Evolutionary conservation across 2,329 filamentous ascomycete genomes (phyloP), one percentile per base, ranked within the genome.

Genomic region (Scedosporium boydii): DNA sequence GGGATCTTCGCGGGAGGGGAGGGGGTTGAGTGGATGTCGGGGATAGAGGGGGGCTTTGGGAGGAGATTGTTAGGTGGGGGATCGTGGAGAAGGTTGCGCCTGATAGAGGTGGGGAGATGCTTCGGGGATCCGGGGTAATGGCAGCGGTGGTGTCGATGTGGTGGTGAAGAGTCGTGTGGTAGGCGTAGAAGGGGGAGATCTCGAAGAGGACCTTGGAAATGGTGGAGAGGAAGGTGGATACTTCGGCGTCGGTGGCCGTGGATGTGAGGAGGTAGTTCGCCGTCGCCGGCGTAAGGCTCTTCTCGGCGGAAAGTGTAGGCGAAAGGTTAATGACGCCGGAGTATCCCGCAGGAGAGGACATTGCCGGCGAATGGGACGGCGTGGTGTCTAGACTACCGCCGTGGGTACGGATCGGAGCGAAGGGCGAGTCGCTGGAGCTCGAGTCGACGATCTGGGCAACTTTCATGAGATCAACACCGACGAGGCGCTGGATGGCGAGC

Each of bases 231-330:
- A 87, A 83, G 0, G 73, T 77, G 0, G 78, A 74, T 41, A 85
- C 80, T 66, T 87, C 84, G 3, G 74, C 68, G 14, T 81, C 78
- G 6, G 76, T 81, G 3, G 85, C 84, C 1, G 76, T 78, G 2
- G 80, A 82, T 0, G 82, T 79, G 26, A 87, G 75, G 9, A 86
- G 74, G 66, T 82, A 85, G 68, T 87, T 83, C 51, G 81, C 82
- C 62, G 80, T 80, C 1, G 80, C 78, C 27, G 82, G 76, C 0
- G 74, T 65, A 46, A 73, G 67, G 44, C 7, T 34, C 29, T 67
- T 64, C 61, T 70, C 65, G 41, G 38, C 64, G 9, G 29, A 41
- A 26, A 62, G 55, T n/a, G 63, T 65, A 9, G 53, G 51, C 16
- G 62, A 62, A 16, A 62, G 42, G 4, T 65, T 72, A 6, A 71